These are phyloP conservation scores for Penicillium corylophilum DNA, from an alignment of 2,329 filamentous ascomycete species.

Conservation along the genomic window DNA sequence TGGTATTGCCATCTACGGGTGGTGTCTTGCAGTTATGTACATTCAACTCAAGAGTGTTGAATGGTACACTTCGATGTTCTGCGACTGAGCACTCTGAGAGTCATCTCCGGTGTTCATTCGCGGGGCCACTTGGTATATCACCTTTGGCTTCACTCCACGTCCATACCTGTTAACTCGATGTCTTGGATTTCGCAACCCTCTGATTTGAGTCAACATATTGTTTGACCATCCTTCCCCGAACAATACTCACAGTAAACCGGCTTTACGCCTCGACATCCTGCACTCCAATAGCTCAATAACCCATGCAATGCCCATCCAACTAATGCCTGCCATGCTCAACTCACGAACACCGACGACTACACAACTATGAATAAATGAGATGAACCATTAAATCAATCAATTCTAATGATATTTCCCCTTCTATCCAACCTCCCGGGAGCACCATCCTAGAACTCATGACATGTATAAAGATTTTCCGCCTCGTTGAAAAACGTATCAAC, in stretches of 20 bases:
- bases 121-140: neutral
- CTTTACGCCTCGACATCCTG: neutral
- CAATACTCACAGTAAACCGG: neutral
- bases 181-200: neutral
- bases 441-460: constrained; percentile 22
- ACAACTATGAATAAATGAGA: neutral
- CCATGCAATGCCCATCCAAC: neutral
- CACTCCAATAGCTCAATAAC: neutral
- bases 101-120: neutral
- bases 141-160: neutral
- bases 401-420: no score
- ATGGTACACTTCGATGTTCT: neutral
- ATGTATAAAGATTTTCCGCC: constrained; percentile 32
- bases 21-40: neutral
- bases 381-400: neutral
- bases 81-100: neutral
- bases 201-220: neutral
- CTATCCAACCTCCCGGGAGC: neutral
- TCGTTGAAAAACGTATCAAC: constrained; percentile 38
- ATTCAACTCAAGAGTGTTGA: neutral
- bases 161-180: neutral
- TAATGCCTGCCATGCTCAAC: neutral
- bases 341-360: neutral
- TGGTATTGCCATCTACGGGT: neutral
- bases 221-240: neutral